phyloP scores from a whole-genome alignment of 2,329 filamentous ascomycete genomes.

The Scortechinia acanthostroma region DNA sequence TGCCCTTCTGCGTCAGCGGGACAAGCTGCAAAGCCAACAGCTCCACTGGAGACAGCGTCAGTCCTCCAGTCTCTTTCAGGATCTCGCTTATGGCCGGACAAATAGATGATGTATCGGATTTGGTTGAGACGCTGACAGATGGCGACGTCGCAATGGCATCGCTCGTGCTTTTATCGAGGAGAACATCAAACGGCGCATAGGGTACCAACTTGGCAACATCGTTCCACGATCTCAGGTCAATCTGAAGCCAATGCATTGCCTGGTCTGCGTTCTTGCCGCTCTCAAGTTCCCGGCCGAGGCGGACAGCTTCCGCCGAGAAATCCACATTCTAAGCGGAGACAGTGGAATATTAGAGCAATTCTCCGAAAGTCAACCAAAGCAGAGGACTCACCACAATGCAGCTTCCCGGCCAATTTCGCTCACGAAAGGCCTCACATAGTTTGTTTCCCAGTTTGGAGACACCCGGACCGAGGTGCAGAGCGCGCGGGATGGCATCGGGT shows the following conservation, averaged over 20 bases:
- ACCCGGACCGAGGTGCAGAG: not conserved
- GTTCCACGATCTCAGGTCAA: conserved; percentile 10
- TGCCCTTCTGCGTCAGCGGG: conserved; percentile 14
- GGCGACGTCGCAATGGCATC: conserved; percentile 21
- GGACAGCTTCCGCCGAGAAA: conserved; percentile 24
- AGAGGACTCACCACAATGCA: conserved; percentile 18
- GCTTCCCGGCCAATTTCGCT: conserved; percentile 15
- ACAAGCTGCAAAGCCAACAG: conserved; percentile 20
- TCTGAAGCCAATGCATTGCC: conserved; percentile 18
- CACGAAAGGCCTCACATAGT: not conserved
- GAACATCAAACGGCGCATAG: conserved; percentile 18
- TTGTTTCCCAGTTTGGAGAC: not conserved
- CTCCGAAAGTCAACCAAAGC: not conserved
- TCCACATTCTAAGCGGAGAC: conserved; percentile 17
- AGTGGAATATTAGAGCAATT: not conserved
- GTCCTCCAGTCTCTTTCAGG: conserved; percentile 5
- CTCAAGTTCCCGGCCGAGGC: conserved; percentile 16
- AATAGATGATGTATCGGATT: conserved; percentile 5
- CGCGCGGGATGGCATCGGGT: not conserved
- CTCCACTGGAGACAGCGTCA: conserved; percentile 19
- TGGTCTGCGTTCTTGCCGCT: conserved; percentile 7
- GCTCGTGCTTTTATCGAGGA: conserved; percentile 24
- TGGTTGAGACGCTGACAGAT: too few species aligned
- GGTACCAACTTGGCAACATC: conserved; percentile 13
- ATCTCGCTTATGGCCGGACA: conserved; percentile 13